Evolutionary conservation across 1,284 basidiomycete species (phyloP).

Genomic region (Papiliotrema laurentii): DNA sequence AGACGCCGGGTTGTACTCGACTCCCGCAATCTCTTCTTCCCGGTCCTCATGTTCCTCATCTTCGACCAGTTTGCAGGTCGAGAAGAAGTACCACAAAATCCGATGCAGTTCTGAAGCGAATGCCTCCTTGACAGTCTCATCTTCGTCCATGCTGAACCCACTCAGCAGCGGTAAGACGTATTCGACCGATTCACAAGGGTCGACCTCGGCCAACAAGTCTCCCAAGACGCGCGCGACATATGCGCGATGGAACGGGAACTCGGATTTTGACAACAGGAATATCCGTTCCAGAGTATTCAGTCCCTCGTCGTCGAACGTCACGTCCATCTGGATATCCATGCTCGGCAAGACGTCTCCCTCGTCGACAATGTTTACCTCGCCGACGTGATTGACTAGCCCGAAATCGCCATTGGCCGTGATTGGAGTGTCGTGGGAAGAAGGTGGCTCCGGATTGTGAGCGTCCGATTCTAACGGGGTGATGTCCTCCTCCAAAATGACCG

Average conservation of each 20-base stretch:
- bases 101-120: conserved; percentile 75
- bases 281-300: conserved; percentile 85
- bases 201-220: conserved; percentile 66
- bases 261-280: conserved; percentile 85
- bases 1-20: conserved; percentile 6
- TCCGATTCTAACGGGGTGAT: neutral
- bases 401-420: too few relatives aligned
- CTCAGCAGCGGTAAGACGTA: conserved; percentile 89
- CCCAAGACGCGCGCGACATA: conserved; percentile 79
- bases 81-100: conserved; percentile 93
- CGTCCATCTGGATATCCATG: conserved; percentile 32
- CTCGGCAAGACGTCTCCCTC: conserved; percentile 40
- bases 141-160: conserved; percentile 81
- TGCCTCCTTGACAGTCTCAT: conserved; percentile 86
- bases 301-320: conserved; percentile 57
- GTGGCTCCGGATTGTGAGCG: neutral
- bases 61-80: conserved; percentile 51
- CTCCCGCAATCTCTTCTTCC: conserved; percentile 9
- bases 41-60: conserved; percentile 9
- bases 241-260: conserved; percentile 73
- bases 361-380: conserved; percentile 29
- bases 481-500: neutral
- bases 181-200: conserved; percentile 83
- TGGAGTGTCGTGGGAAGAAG: neutral
- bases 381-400: conserved; percentile 1